A percentile compares a stretch with the other conserved stretches of the same genome.
Evolutionary conservation across 306 rosid genomes (phyloP).

Genomic region (Vigna reflexopilosa): DNA sequence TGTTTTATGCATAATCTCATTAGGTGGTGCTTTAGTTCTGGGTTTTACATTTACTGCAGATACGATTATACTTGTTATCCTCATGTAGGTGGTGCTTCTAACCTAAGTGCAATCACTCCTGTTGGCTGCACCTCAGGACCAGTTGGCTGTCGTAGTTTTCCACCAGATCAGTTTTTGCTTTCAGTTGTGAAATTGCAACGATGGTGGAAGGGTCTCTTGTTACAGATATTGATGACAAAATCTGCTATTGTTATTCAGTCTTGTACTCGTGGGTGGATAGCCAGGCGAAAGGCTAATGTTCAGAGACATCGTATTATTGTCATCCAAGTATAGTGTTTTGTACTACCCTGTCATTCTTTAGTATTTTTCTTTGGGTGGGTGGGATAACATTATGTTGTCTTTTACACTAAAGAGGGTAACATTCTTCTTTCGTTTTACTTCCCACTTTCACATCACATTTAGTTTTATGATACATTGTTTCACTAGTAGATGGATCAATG

Average conservation of each 20-base stretch:
- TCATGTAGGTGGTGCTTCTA: constrained; percentile 55
- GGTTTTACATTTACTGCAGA: constrained; percentile 17
- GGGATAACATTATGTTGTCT: too few species aligned
- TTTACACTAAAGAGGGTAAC: background rate
- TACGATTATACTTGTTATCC: constrained; percentile 12
- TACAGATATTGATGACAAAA: constrained; percentile 52
- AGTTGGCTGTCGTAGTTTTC: constrained; percentile 49
- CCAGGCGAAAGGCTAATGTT: constrained; percentile 57
- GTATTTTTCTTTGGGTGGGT: background rate
- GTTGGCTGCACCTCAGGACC: constrained; percentile 45
- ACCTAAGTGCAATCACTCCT: constrained; percentile 37
- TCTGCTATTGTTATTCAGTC: constrained; percentile 75
- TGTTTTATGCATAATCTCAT: constrained; percentile 4
- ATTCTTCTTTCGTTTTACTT: background rate
- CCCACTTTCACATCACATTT: background rate
- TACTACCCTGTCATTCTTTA: constrained; percentile 1
- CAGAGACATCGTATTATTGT: constrained; percentile 55
- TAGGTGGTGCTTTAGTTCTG: constrained; percentile 16
- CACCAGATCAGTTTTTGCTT: constrained; percentile 52
- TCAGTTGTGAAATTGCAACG: constrained; percentile 79
- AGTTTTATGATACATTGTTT: constrained; percentile 12
- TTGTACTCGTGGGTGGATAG: constrained; percentile 72
- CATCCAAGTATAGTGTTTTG: constrained; percentile 70
- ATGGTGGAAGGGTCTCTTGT: constrained; percentile 79
- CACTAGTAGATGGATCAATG: background rate